Conservation (phyloP, 1,139 yeast species). For the Blastobotrys persicus region DNA sequence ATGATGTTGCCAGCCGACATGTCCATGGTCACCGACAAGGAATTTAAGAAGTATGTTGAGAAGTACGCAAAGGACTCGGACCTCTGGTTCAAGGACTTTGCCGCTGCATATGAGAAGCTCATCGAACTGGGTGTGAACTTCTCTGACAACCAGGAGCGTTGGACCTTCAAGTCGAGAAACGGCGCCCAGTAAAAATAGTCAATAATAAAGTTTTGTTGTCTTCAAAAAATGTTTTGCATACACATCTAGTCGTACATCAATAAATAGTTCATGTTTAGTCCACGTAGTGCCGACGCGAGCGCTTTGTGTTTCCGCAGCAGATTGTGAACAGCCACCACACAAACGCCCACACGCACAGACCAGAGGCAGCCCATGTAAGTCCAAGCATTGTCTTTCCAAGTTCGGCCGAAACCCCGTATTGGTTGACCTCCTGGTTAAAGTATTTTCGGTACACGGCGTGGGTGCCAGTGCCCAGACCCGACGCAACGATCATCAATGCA, state of each 20-base stretch:
- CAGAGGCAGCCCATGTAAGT: conserved; percentile 48
- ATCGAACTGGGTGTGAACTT: conserved; percentile 72
- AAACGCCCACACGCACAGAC: conserved; percentile 38
- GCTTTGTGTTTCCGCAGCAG: conserved; percentile 43
- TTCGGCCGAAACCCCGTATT: conserved; percentile 43
- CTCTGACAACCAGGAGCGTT: conserved; percentile 44
- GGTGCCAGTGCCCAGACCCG: conserved; percentile 48
- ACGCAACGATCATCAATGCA: conserved; percentile 32
- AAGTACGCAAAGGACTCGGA: conserved; percentile 70
- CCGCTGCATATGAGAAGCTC: conserved; percentile 64
- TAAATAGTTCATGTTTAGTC: conserved; percentile 16
- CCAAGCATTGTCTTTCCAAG: conserved; percentile 41
- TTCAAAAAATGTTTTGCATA: background rate
- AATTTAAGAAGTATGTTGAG: conserved; percentile 64
- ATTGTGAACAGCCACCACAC: conserved; percentile 43
- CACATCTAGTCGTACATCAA: background rate
- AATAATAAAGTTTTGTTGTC: background rate
- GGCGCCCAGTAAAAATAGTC: conserved; percentile 11
- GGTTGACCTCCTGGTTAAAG: conserved; percentile 39
- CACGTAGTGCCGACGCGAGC: conserved; percentile 18
- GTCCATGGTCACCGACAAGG: conserved; percentile 65
- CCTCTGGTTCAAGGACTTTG: conserved; percentile 68
- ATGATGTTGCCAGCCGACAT: conserved; percentile 92
- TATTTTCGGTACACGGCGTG: conserved; percentile 38
- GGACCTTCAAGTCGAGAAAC: conserved; percentile 49